A percentile compares a stretch with the other conserved stretches of the same genome.
Conservation (phyloP, 164 flowering plant genomes). For the Malania oleifera region DNA sequence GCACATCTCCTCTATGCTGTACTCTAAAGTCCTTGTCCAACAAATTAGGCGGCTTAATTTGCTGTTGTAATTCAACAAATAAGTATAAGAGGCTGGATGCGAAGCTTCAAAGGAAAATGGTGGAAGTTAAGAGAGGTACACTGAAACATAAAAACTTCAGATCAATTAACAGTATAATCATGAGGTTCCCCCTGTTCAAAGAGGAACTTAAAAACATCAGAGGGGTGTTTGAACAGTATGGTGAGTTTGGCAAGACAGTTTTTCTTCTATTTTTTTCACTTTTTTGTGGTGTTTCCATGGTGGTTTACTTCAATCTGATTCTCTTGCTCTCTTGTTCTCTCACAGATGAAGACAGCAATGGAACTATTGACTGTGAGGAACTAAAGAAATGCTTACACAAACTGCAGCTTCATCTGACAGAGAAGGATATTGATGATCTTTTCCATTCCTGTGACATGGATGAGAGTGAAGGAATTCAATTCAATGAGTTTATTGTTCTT, state of each 20-base stretch:
- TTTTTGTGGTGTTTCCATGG: neutral
- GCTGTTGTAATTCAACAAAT: slow-evolving; percentile 28
- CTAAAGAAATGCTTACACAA: slow-evolving; percentile 48
- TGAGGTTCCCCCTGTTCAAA: slow-evolving; percentile 63
- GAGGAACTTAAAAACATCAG: slow-evolving; percentile 48
- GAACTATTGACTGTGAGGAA: slow-evolving; percentile 52
- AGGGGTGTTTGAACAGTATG: slow-evolving; percentile 56
- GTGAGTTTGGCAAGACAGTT: slow-evolving; percentile 29
- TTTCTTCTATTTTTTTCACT: neutral
- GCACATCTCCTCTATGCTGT: slow-evolving; percentile 28
- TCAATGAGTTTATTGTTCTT: slow-evolving; percentile 71
- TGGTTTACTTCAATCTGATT: neutral
- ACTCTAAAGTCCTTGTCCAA: slow-evolving; percentile 38
- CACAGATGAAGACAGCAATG: slow-evolving; percentile 61
- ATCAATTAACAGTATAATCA: slow-evolving; percentile 54
- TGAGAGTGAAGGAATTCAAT: slow-evolving; percentile 52
- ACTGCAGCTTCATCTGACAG: slow-evolving; percentile 41
- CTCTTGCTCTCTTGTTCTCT: slow-evolving; percentile 3
- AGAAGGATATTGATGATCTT: slow-evolving; percentile 53
- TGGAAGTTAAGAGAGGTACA: slow-evolving; percentile 42
- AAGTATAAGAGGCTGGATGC: slow-evolving; percentile 48
- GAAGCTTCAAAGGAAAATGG: slow-evolving; percentile 53
- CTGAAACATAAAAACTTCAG: slow-evolving; percentile 35
- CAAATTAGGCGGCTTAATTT: slow-evolving; percentile 38
- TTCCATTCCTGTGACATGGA: slow-evolving; percentile 58